A percentile compares a stretch with the other conserved stretches of the same genome.
phyloP scores from a whole-genome alignment of 148 eudicot species.

The Suaeda aralocaspica region DNA sequence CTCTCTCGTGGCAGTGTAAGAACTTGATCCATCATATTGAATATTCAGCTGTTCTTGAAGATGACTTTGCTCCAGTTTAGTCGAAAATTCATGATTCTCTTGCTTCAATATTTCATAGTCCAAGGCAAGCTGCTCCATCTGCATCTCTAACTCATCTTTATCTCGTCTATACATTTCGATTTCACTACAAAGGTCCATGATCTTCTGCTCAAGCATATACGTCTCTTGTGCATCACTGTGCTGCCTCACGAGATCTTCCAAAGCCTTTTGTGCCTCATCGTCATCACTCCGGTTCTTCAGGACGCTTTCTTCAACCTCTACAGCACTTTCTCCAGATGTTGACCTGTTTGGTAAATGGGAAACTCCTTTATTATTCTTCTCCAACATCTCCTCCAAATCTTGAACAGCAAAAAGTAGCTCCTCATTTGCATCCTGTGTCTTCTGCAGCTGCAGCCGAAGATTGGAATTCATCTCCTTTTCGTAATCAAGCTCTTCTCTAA shows the following conservation, averaged over 20 bases:
- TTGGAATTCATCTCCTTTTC: slow-evolving; percentile 71
- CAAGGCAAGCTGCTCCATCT: slow-evolving; percentile 94
- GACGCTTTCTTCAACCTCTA: slow-evolving; percentile 34
- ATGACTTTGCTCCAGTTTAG: slow-evolving; percentile 70
- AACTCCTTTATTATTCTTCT: slow-evolving; percentile 46
- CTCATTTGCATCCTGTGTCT: slow-evolving; percentile 85
- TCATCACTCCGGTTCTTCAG: slow-evolving; percentile 42
- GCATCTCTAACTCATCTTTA: slow-evolving; percentile 85
- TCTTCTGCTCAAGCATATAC: slow-evolving; percentile 62
- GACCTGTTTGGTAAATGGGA: slow-evolving; percentile 29
- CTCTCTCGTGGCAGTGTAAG: slow-evolving; percentile 37
- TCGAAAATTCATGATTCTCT: slow-evolving; percentile 71
- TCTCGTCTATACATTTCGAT: slow-evolving; percentile 74
- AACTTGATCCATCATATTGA: slow-evolving; percentile 73
- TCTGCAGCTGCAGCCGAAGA: slow-evolving; percentile 80
- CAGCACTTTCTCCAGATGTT: slow-evolving; percentile 27
- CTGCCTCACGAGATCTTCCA: slow-evolving; percentile 77
- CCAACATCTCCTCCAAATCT: slow-evolving; percentile 85
- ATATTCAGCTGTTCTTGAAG: slow-evolving; percentile 77
- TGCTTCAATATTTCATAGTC: slow-evolving; percentile 95
- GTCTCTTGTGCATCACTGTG: slow-evolving; percentile 60
- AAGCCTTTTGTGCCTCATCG: slow-evolving; percentile 75
- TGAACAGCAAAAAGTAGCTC: slow-evolving; percentile 83
- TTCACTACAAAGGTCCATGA: slow-evolving; percentile 70
- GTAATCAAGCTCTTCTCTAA: slow-evolving; percentile 64